A percentile compares a stretch with the other conserved stretches of the same genome.
These are phyloP conservation scores for Entomophthora muscae DNA, from an alignment of 371 early-diverging fungal species.

Conservation along the genomic window DNA sequence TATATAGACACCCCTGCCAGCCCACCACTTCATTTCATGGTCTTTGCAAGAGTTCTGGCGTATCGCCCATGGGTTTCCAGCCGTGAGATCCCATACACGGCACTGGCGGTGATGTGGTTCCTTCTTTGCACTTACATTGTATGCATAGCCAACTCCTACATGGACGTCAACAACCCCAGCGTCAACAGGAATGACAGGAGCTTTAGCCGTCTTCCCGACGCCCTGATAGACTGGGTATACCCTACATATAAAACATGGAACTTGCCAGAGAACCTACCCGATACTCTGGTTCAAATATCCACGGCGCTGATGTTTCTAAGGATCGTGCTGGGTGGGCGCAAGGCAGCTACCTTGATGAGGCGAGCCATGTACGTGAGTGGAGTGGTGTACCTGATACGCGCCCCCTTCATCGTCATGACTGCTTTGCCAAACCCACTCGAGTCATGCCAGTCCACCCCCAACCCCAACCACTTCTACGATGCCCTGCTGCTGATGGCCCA, in stretches of 20 bases:
- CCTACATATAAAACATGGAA: background rate
- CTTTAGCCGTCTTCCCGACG: background rate
- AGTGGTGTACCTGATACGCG: background rate
- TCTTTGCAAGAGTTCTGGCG: no score
- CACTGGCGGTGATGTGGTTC: background rate
- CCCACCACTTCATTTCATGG: no score
- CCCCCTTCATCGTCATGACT: constrained; percentile 1
- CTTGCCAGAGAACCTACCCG: constrained; percentile 1
- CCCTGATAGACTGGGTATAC: background rate
- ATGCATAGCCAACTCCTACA: background rate
- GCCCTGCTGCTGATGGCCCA: background rate
- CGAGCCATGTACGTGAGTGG: background rate
- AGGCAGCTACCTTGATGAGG: background rate
- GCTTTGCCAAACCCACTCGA: constrained; percentile 2
- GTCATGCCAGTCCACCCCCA: background rate
- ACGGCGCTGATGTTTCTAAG: background rate
- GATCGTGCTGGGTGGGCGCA: background rate
- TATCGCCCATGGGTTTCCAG: background rate
- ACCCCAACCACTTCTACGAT: background rate
- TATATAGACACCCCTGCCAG: no score
- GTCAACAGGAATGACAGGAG: background rate
- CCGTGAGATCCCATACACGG: background rate
- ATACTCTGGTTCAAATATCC: background rate
- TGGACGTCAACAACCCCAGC: background rate
- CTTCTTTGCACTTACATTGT: background rate